Conservation (phyloP, 306 rosid genomes). For the Hylodesmum podocarpum region DNA sequence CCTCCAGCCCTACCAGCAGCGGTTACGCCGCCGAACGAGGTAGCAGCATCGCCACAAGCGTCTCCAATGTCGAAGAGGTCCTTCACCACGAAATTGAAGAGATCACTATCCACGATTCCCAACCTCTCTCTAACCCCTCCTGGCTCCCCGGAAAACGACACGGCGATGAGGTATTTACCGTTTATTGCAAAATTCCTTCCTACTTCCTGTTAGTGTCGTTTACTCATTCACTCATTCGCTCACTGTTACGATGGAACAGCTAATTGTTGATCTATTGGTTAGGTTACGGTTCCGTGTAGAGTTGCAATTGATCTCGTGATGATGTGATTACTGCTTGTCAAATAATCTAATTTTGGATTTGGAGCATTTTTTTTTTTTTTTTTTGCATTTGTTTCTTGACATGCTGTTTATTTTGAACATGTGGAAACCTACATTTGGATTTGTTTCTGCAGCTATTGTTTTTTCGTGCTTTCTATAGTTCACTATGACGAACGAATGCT, state of each 20-base stretch:
- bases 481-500: not conserved
- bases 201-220: not conserved
- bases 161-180: constrained; percentile 60
- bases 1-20: constrained; percentile 74
- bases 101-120: constrained; percentile 36
- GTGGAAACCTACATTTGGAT: not conserved
- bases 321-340: not conserved
- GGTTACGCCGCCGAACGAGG: constrained; percentile 83
- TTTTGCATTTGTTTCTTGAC: not conserved
- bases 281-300: not conserved
- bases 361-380: too few species aligned
- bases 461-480: not conserved
- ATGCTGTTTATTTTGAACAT: not conserved
- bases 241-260: not conserved
- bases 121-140: constrained; percentile 34
- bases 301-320: not conserved
- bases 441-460: not conserved
- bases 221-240: not conserved
- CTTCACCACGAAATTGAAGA: constrained; percentile 53
- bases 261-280: not conserved
- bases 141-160: constrained; percentile 66
- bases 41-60: constrained; percentile 57
- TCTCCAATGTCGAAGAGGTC: constrained; percentile 47
- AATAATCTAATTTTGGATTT: not conserved
- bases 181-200: not conserved